These are phyloP conservation scores for Beta corolliflora DNA, from an alignment of 179 eudicot species.

Conservation along the genomic window DNA sequence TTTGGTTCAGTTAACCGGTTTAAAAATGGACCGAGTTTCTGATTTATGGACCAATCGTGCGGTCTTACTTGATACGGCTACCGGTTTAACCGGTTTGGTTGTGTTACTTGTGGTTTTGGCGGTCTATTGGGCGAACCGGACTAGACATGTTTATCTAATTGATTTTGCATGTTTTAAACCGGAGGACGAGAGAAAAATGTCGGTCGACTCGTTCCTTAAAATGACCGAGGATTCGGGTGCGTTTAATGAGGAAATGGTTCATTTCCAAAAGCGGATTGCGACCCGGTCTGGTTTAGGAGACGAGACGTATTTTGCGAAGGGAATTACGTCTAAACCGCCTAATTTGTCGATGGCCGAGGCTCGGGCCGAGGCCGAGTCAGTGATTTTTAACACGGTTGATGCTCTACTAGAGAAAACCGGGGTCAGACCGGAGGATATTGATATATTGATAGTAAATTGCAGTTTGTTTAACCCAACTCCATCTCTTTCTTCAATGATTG, in stretches of 20 bases:
- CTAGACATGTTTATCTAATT: conserved; percentile 59
- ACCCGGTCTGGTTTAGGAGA: conserved; percentile 66
- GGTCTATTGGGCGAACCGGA: conserved; percentile 52
- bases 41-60: conserved; percentile 43
- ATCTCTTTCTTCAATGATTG: conserved; percentile 74
- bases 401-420: conserved; percentile 55
- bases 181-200: conserved; percentile 53
- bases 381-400: conserved; percentile 64
- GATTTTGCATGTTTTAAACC: conserved; percentile 84
- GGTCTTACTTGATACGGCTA: conserved; percentile 43
- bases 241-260: conserved; percentile 53
- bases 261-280: conserved; percentile 55
- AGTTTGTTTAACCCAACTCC: conserved; percentile 77
- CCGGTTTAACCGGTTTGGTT: conserved; percentile 36
- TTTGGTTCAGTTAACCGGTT: conserved; percentile 41
- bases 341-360: conserved; percentile 53
- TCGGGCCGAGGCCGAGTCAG: conserved; percentile 60
- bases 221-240: conserved; percentile 51
- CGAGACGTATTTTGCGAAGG: conserved; percentile 64
- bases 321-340: conserved; percentile 57
- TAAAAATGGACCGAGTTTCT: conserved; percentile 44
- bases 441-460: conserved; percentile 69
- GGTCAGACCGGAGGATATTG: conserved; percentile 55
- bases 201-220: conserved; percentile 52
- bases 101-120: conserved; percentile 42